Percentiles rank a stretch among this genome's conserved stretches.
Conservation (phyloP, 139 green algal species). For the Spirogloea muscicola region DNA sequence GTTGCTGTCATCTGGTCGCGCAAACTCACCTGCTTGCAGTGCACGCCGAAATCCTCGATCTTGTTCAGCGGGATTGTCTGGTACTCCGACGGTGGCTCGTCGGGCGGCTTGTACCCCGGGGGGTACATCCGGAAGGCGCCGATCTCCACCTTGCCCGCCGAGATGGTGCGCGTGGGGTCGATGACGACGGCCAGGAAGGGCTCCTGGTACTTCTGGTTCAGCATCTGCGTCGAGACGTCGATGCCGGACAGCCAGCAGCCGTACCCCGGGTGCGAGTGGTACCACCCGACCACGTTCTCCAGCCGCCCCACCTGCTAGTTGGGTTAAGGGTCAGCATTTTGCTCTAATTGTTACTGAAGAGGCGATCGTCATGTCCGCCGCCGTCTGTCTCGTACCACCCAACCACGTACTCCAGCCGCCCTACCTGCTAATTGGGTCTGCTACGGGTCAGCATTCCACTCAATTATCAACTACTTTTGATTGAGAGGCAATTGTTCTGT, state of each 20-base stretch:
- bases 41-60: constrained; percentile 98
- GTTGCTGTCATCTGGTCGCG: too few relatives aligned
- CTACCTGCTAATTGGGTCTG: too few relatives aligned
- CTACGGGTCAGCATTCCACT: too few relatives aligned
- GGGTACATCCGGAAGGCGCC: constrained; percentile 82
- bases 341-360: too few relatives aligned
- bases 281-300: constrained; percentile 98
- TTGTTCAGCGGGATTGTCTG: constrained; percentile 97
- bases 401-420: constrained; percentile 86
- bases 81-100: constrained; percentile 82
- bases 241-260: constrained; percentile 97
- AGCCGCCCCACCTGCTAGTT: constrained; percentile 63
- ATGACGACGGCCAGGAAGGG: constrained; percentile 96
- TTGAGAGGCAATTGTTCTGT: too few relatives aligned
- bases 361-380: too few relatives aligned
- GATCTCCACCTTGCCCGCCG: constrained; percentile 88
- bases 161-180: constrained; percentile 92
- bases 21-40: constrained; percentile 50
- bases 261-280: constrained; percentile 96
- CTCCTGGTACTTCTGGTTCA: constrained; percentile 87
- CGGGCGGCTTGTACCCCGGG: constrained; percentile 75
- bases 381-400: constrained; percentile 99
- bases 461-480: too few relatives aligned
- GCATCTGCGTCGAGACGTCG: constrained; percentile 79
- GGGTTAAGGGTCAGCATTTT: too few relatives aligned